Base-by-base conservation (phyloP, 495 filamentous ascomycete genomes). In the Lophiotrema nucula region DNA sequence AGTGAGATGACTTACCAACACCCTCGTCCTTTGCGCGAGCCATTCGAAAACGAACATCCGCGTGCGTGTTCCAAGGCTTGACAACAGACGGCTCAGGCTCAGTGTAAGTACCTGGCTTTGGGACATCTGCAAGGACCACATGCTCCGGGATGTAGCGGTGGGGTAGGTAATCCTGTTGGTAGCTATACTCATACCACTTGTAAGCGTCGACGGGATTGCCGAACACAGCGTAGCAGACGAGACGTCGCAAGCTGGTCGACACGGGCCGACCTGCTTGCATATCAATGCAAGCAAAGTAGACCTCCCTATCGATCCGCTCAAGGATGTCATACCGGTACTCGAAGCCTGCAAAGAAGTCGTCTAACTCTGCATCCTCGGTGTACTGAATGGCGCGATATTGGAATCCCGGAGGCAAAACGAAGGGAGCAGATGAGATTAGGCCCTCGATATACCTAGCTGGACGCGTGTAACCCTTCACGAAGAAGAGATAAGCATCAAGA, bases 141-240 rank as follows among this genome's bases (percentile, higher is more conserved):
- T 66, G 63, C 48, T 66, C 63, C 4, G 63, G 58, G 4, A 66
- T 47, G 33, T 62, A 66, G 2, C 63, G 63, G 35, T 66, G 63
- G 8, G 58, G 48, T 25, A 66, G 45, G 55, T 54, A 66, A 10
- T 62, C 58, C 26, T 51, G 26, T 28, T 62, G 53, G 43, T 53
- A 66, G 25, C 49, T 58, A 41, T 58, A 53, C 26, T 55, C 61
- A 22, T 55, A 56, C 22, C 25, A 59, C 25, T 61, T 62, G 58
- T 56, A 66, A 4, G 58, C 58, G 37, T 66, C 63, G n/a, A 58
- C 58, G 5, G 47, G 41, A 27, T 66, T 62, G 16, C 63, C 63
- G 21, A 25, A 62, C 1, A 54, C 8, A 2, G 47, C 42, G 22
- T 56, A 62, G 18, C n/a, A 41, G 1, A 66, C 41, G 15, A 66